Evolutionary conservation across 305 asterid species (phyloP), one percentile per base, ranked within the genome.

Genomic region (Coffea humblotiana): DNA sequence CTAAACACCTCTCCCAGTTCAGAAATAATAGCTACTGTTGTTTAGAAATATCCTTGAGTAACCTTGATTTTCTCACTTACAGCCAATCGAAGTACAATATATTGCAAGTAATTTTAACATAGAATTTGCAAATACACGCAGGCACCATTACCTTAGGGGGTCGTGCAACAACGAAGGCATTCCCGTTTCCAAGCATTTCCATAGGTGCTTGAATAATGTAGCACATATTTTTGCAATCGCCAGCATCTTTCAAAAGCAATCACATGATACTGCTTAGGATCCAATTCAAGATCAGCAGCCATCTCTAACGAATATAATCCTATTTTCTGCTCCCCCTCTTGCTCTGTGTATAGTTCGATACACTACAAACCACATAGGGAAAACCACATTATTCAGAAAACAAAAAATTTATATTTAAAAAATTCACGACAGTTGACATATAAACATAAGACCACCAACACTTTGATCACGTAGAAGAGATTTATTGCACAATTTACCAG

Each of bases 241-340:
- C 89, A 77, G 98, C 91, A 88, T 96, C 93, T 88, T 88, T 93
- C 98, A 74, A 96, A 96, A 79, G 94, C 98, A 88, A 96, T 90
- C 63, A 93, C 89, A 37, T 96, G 98, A 84, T 87, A 85, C 74
- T 85, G 98, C 88, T 94, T 93, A 29, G 99, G 98, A 37, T 92
- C 92, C 89, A 96, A 88, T 81, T 94, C 97, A 60, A 94, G 97
- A 89, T 96, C 97, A 81, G 95, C 86, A 61, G 97, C 98, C 99
- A 96, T 96, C 88, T 94, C 99, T 85, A 96, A 84, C 11, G 99
- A 92, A 88, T 96, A 96, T 72, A 96, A 91, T 60, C 99, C 99
- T 65, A 88, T 90, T 83, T 85, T 88, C 89, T 90, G 90, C 89
- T 92, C 97, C 80, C 90, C 97, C 29, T 88, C 83, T 73, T 92